Conservation (phyloP, 306 rosid genomes). For the Pueraria montana region DNA sequence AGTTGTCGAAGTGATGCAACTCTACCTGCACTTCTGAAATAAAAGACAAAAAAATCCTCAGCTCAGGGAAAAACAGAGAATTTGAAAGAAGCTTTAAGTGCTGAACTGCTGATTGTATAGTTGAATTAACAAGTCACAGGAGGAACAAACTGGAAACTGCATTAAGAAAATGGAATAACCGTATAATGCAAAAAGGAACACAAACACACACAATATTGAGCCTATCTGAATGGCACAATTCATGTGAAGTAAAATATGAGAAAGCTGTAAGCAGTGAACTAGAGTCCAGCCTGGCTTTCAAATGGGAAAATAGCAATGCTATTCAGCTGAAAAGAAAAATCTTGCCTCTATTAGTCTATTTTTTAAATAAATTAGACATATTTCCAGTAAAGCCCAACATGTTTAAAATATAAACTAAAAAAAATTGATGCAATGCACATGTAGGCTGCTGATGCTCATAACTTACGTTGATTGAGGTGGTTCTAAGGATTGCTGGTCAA, state of each 20-base stretch:
- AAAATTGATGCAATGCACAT: constrained; percentile 13
- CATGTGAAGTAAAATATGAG: constrained; percentile 30
- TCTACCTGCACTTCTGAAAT: constrained; percentile 80
- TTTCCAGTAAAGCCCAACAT: constrained; percentile 15
- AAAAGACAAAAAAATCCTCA: constrained; percentile 50
- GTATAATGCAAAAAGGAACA: neutral
- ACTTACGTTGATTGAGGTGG: constrained; percentile 86
- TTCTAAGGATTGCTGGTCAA: constrained; percentile 79
- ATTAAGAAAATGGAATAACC: neutral
- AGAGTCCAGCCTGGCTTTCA: constrained; percentile 11
- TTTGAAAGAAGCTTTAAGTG: constrained; percentile 29
- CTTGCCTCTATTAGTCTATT: neutral
- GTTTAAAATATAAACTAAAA: constrained; percentile 36
- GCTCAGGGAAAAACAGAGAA: constrained; percentile 14
- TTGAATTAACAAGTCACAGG: constrained; percentile 30
- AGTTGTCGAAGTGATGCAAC: constrained; percentile 85
- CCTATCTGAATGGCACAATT: constrained; percentile 32
- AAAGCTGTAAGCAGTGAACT: neutral
- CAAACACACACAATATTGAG: neutral
- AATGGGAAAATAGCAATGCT: constrained; percentile 7
- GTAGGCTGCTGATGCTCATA: constrained; percentile 37
- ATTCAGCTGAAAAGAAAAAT: constrained; percentile 1
- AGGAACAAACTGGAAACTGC: constrained; percentile 29
- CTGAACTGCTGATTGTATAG: constrained; percentile 33
- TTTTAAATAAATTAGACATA: neutral